A percentile compares a stretch with the other conserved stretches of the same genome.
These are phyloP conservation scores for Tetrapisispora namnaoensis DNA, from an alignment of 805 yeast genomes.

Conservation along the genomic window DNA sequence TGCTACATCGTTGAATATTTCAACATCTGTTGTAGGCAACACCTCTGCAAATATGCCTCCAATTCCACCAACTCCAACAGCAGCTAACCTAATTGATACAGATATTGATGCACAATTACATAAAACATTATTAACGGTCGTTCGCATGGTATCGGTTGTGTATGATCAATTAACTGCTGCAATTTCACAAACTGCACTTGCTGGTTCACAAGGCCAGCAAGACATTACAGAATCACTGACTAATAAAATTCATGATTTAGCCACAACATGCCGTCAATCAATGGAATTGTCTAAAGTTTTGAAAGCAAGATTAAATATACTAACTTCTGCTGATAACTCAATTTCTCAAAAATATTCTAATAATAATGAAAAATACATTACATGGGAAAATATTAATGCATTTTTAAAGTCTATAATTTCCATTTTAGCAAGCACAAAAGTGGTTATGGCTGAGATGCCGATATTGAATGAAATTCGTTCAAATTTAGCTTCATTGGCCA, in stretches of 20 bases:
- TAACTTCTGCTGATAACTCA: constrained; percentile 23
- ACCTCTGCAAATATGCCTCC: constrained; percentile 1
- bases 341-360: constrained; percentile 32
- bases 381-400: constrained; percentile 79
- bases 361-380: constrained; percentile 44
- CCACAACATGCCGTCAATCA: constrained; percentile 66
- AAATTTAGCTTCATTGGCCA: constrained; percentile 69
- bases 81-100: neutral
- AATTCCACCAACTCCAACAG: constrained; percentile 4
- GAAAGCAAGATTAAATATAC: constrained; percentile 43
- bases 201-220: constrained; percentile 34
- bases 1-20: neutral
- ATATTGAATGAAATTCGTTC: constrained; percentile 71
- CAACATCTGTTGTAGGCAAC: neutral
- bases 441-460: constrained; percentile 73
- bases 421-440: constrained; percentile 74
- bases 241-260: constrained; percentile 62
- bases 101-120: constrained; percentile 56
- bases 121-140: constrained; percentile 52
- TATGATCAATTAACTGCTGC: constrained; percentile 64
- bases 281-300: constrained; percentile 73
- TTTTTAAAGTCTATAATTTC: constrained; percentile 76
- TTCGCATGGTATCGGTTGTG: constrained; percentile 64
- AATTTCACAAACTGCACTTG: constrained; percentile 53
- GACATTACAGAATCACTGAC: constrained; percentile 33